phyloP scores from a whole-genome alignment of 2,329 filamentous ascomycete species.

The Fusarium hainanense region DNA sequence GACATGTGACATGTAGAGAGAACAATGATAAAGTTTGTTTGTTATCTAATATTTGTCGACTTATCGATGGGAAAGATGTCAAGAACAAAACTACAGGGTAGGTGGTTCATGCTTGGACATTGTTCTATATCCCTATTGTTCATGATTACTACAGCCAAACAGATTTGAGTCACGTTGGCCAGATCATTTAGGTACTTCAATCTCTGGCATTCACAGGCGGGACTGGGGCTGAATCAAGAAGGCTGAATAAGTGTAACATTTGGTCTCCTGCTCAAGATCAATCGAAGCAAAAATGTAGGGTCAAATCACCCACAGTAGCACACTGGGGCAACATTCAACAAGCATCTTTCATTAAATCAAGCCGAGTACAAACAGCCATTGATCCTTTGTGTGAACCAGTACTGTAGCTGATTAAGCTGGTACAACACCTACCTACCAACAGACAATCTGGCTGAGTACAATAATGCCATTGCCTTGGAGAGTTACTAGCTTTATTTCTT shows the following conservation, averaged over 20 bases:
- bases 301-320: not conserved
- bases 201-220: not conserved
- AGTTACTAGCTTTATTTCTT: not conserved
- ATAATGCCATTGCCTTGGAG: not conserved
- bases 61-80: not conserved
- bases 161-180: not conserved
- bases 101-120: not conserved
- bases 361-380: not conserved
- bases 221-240: not conserved
- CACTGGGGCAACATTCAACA: not conserved
- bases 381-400: not conserved
- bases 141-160: not conserved
- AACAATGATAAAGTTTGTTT: not conserved
- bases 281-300: not conserved
- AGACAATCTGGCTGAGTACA: not conserved
- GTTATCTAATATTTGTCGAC: not conserved
- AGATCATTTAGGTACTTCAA: not conserved
- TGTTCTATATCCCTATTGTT: not conserved
- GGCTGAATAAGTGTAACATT: not conserved
- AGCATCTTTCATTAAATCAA: not conserved
- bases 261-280: not conserved
- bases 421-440: not conserved
- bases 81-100: not conserved
- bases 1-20: not conserved
- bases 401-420: not conserved